Conservation (phyloP, 768 basidiomycete genomes). For the Austroboletus festivus region DNA sequence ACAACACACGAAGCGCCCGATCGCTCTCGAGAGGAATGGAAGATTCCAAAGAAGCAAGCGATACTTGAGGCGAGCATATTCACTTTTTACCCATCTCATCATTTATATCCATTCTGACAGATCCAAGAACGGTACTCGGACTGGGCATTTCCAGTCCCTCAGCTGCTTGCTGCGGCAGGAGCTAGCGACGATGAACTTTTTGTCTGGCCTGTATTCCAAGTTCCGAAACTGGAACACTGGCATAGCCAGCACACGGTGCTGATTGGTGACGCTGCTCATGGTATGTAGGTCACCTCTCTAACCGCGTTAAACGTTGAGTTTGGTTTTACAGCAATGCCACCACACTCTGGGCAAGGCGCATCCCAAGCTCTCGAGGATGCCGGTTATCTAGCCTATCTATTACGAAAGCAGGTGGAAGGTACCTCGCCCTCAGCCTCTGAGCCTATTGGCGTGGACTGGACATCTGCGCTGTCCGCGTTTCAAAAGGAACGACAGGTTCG, state of each 20-base stretch:
- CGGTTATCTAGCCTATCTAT: constrained; percentile 12
- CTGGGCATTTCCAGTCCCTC: constrained; percentile 29
- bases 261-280: constrained; percentile 34
- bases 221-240: constrained; percentile 24
- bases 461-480: constrained; percentile 19
- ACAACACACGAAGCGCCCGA: constrained; percentile 27
- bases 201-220: constrained; percentile 23
- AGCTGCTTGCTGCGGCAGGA: constrained; percentile 22
- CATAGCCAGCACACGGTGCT: constrained; percentile 25
- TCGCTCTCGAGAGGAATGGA: constrained; percentile 29
- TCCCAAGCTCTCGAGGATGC: constrained; percentile 32
- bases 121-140: constrained; percentile 23
- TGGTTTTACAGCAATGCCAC: constrained; percentile 26
- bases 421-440: not conserved
- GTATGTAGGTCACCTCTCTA: constrained; percentile 9
- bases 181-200: constrained; percentile 15
- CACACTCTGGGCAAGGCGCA: constrained; percentile 31
- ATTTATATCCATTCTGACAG: constrained; percentile 7
- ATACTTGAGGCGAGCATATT: constrained; percentile 14
- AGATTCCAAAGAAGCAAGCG: constrained; percentile 20
- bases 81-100: not conserved
- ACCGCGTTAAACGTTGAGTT: not conserved
- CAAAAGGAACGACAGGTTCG: constrained; percentile 23
- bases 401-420: constrained; percentile 2
- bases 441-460: constrained; percentile 8